These are phyloP conservation scores for Oryza punctata DNA, from an alignment of 176 grass and related monocot species.

Conservation along the genomic window DNA sequence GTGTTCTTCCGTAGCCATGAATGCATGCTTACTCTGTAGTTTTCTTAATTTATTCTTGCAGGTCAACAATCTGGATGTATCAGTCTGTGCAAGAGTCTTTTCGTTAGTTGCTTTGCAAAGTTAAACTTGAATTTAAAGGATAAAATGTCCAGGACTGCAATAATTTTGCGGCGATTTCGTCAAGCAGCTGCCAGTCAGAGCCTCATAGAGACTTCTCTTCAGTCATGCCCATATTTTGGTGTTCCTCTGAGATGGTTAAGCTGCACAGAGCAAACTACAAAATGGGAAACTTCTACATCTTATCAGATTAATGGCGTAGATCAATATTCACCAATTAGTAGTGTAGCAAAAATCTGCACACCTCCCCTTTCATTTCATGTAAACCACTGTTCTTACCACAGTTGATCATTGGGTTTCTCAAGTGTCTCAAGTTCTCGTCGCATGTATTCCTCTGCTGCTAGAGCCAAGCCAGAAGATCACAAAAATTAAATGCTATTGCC, in stretches of 20 bases:
- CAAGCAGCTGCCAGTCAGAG: background rate
- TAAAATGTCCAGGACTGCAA: slow-evolving; percentile 15
- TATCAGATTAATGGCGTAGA: background rate
- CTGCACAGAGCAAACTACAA: slow-evolving; percentile 4
- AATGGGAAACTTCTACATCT: background rate
- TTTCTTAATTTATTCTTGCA: background rate
- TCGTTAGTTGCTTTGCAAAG: slow-evolving; percentile 9
- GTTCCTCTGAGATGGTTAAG: slow-evolving; percentile 23
- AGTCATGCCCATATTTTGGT: background rate
- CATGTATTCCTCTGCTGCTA: slow-evolving; percentile 41
- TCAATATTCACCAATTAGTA: background rate
- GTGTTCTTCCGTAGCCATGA: background rate
- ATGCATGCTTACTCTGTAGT: background rate
- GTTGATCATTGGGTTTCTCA: slow-evolving; percentile 5
- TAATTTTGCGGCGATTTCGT: slow-evolving; percentile 4
- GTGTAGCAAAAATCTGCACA: background rate
- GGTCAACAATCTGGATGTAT: background rate
- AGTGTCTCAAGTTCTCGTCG: background rate
- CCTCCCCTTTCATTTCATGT: background rate
- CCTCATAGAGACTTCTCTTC: background rate
- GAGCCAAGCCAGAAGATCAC: slow-evolving; percentile 20
- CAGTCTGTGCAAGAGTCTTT: background rate
- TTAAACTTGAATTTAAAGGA: slow-evolving; percentile 11
- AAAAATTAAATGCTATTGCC: slow-evolving; percentile 5
- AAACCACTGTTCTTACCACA: background rate